Evolutionary conservation across 345 rosid genomes (phyloP).

Genomic region (Abelmoschus esculentus): DNA sequence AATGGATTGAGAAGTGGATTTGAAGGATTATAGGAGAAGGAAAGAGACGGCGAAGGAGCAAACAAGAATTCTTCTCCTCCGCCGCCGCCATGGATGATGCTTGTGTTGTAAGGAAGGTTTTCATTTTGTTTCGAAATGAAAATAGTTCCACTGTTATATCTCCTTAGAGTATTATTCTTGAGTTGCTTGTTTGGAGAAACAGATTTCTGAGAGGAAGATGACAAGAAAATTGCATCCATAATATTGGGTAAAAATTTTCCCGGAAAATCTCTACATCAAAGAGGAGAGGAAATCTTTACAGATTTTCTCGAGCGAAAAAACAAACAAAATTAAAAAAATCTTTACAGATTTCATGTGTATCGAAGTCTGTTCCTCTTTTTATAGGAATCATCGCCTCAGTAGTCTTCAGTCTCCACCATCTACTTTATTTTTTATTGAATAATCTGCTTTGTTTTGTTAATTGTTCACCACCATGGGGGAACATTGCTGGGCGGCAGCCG

Average conservation of each 20-base stretch:
- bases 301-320: not conserved
- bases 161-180: conserved; percentile 28
- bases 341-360: not conserved
- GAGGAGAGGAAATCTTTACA: not conserved
- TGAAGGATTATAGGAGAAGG: conserved; percentile 22
- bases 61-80: conserved; percentile 22
- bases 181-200: conserved; percentile 31
- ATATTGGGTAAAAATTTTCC: not conserved
- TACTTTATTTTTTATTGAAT: not conserved
- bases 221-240: conserved; percentile 42
- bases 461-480: conserved; percentile 13
- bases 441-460: too few relatives aligned
- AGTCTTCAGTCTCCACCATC: conserved; percentile 33
- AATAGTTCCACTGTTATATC: conserved; percentile 16
- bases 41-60: conserved; percentile 26
- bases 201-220: conserved; percentile 28
- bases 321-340: not conserved
- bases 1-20: conserved; percentile 3
- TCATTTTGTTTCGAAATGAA: conserved; percentile 29
- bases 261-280: not conserved
- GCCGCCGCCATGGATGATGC: conserved; percentile 25
- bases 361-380: conserved; percentile 17
- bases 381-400: conserved; percentile 28
- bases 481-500: conserved; percentile 74
- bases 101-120: conserved; percentile 26